Evolutionary conservation across 73 alveolate species (phyloP).

Genomic region (Paramecium octaurelia): DNA sequence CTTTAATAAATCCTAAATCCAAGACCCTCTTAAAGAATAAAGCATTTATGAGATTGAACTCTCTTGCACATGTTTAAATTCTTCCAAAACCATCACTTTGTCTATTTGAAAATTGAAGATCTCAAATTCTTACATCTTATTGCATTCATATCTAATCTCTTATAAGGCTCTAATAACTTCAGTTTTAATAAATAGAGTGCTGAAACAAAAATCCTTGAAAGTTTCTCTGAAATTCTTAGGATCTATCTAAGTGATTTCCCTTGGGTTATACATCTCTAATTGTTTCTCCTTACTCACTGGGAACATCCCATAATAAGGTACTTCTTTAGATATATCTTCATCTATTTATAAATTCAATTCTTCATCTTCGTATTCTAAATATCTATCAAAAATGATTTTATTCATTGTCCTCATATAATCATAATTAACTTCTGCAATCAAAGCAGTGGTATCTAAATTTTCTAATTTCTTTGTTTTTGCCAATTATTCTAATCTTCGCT

Average conservation of each 20-base stretch:
- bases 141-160: constrained; percentile 94
- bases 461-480: constrained; percentile 64
- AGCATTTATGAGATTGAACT: constrained; percentile 80
- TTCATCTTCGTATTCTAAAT: constrained; percentile 66
- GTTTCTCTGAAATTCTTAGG: constrained; percentile 84
- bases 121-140: constrained; percentile 73
- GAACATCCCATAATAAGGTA: constrained; percentile 71
- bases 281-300: constrained; percentile 69
- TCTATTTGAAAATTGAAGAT: constrained; percentile 84
- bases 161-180: constrained; percentile 80
- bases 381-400: constrained; percentile 92
- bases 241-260: constrained; percentile 33
- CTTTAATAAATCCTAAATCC: constrained; percentile 90
- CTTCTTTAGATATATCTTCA: not conserved
- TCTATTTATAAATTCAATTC: constrained; percentile 31
- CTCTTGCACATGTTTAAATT: constrained; percentile 91
- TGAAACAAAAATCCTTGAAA: constrained; percentile 87
- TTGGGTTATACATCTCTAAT: constrained; percentile 16
- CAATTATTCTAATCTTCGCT: constrained; percentile 66
- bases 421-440: constrained; percentile 75
- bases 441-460: constrained; percentile 69
- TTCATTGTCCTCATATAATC: constrained; percentile 97
- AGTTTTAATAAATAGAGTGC: constrained; percentile 79
- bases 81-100: constrained; percentile 94
- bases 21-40: constrained; percentile 85